Evolutionary conservation across 345 rosid genomes (phyloP).

Genomic region (Mercurialis annua): DNA sequence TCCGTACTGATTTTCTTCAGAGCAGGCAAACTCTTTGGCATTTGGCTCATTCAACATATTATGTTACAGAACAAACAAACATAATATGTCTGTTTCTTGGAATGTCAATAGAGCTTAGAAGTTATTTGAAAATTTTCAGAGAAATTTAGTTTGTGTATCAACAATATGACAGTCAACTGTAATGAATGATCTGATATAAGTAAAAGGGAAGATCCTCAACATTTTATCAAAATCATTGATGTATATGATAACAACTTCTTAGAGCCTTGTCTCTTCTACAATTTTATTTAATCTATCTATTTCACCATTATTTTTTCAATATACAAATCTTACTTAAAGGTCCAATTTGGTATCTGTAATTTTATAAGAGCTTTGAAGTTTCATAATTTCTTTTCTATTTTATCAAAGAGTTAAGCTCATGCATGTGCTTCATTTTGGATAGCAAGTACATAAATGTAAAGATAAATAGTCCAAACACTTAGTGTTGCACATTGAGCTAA

Average conservation of each 20-base stretch:
- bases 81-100: neutral
- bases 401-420: neutral
- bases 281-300: neutral
- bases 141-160: neutral
- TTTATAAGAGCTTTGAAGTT: neutral
- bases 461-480: neutral
- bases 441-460: neutral
- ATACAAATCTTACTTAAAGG: neutral
- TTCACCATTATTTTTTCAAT: neutral
- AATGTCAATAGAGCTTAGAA: neutral
- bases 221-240: neutral
- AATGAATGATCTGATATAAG: neutral
- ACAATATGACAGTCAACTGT: neutral
- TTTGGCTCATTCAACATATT: conserved; percentile 1
- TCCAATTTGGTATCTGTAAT: neutral
- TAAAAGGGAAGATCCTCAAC: neutral
- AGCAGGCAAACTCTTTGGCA: neutral
- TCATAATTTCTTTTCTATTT: neutral
- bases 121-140: neutral
- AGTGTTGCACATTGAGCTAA: neutral
- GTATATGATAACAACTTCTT: neutral
- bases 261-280: neutral
- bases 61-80: neutral
- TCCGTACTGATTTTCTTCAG: neutral
- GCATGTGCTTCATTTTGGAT: neutral